Evolutionary conservation across 495 filamentous ascomycete species (phyloP).

Genomic region (Evernia prunastri): DNA sequence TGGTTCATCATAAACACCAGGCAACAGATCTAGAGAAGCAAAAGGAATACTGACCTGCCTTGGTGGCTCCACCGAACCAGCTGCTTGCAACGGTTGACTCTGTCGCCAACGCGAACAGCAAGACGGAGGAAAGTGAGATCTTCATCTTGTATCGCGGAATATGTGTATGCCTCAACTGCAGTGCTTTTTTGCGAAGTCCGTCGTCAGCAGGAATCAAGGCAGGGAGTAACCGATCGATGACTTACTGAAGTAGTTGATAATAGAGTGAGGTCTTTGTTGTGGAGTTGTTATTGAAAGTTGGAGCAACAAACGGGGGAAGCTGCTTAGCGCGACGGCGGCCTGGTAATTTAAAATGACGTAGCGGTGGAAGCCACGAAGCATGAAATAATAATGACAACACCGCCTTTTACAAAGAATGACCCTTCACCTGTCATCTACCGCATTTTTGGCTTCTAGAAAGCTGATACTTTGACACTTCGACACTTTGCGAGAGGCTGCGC

Average conservation of each 20-base stretch:
- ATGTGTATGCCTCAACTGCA: not conserved
- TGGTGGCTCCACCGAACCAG: slow-evolving; percentile 59
- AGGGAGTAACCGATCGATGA: not conserved
- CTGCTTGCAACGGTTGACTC: slow-evolving; percentile 60
- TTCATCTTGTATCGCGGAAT: slow-evolving; percentile 52
- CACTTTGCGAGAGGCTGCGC: not conserved
- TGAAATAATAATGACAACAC: slow-evolving; percentile 24
- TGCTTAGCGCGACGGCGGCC: slow-evolving; percentile 13
- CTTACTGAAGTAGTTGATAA: slow-evolving; percentile 16
- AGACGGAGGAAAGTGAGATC: slow-evolving; percentile 57
- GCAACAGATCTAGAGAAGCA: not conserved
- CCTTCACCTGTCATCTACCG: not conserved
- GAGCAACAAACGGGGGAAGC: slow-evolving; percentile 13
- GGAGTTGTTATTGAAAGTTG: not conserved
- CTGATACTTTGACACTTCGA: no score
- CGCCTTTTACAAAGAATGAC: no score
- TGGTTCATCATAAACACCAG: not conserved
- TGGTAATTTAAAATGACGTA: slow-evolving; percentile 19
- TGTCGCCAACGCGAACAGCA: slow-evolving; percentile 64
- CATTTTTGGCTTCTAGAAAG: slow-evolving; percentile 6
- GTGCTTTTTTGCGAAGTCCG: not conserved
- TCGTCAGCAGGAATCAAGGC: not conserved
- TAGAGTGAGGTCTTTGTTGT: slow-evolving; percentile 4
- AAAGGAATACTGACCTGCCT: slow-evolving; percentile 58
- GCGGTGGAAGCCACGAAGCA: slow-evolving; percentile 7